Base-by-base conservation (phyloP, 23 red algal genomes). In the Gracilaria gracilis region DNA sequence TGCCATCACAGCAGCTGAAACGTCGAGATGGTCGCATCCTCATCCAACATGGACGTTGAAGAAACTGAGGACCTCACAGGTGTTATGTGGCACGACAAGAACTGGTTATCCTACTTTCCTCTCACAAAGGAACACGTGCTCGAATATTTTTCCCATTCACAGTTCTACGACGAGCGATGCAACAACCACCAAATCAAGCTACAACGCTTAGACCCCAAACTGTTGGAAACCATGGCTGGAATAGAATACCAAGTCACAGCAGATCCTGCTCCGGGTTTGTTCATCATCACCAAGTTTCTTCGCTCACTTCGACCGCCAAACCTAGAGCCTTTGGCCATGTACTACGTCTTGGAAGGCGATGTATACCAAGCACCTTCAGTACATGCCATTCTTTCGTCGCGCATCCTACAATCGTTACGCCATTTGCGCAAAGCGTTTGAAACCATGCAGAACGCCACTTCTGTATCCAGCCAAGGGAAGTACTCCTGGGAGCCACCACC, bases 181-280 rank as follows among this genome's bases (percentile, higher is more conserved):
- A 96, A 96, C 89, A 99, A 99, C 54, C 94, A 99, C 73, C 82
- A 93, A 36, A 80, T 96, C 77, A 87, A 90, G 16, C 94, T 96
- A 94, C 97, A 99, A 53, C 73, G 67, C n/a, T 92, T 96, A 9
- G 90, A 99, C 74, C 86, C 70, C 25, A 61, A 85, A 40, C 34
- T 96, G 14, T 66, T 96, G 75, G 61, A 57, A 20, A 91, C 59
- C 62, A 95, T 99, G 94, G 50, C 75, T 35, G 97, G 97, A 35
- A 82, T 96, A 53, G 92, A 96, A 70, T 96, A 93, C 76, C 57
- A 80, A 27, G 75, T 83, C 20, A 78, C 69, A 34, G 48, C 61
- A 17, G 54, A 81, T 39, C 54, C 76, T n/a, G 91, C 58, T 15
- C 91, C 83, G 14, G 79, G 73, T 57, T 80, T 92, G 24, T 91